These are phyloP conservation scores for Calonectria hongkongensis DNA, from an alignment of 2,329 filamentous ascomycete genomes.

Conservation along the genomic window DNA sequence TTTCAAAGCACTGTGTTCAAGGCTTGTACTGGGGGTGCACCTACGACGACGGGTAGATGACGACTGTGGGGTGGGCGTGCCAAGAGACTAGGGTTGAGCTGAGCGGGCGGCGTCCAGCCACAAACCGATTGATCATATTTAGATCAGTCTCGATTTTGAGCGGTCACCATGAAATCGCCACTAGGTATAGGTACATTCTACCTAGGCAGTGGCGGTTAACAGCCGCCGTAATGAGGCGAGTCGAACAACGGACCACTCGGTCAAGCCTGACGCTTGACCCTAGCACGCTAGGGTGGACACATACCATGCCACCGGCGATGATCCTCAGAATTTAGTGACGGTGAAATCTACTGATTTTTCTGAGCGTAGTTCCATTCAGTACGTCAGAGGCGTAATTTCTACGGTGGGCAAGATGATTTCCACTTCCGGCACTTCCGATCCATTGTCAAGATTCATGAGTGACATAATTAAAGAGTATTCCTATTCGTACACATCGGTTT, in stretches of 20 bases:
- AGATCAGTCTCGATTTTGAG: neutral
- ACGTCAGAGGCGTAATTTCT: too few relatives aligned
- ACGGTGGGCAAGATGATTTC: too few relatives aligned
- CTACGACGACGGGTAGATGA: neutral
- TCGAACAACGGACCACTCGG: neutral
- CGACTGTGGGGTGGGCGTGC: neutral
- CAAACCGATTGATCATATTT: conserved; percentile 5
- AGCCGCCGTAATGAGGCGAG: neutral
- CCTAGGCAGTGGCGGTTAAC: neutral
- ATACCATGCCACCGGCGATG: too few relatives aligned
- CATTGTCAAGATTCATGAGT: too few relatives aligned
- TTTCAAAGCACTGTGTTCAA: neutral
- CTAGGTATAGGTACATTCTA: neutral
- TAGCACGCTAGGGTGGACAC: neutral
- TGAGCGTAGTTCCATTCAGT: neutral
- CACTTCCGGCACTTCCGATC: too few relatives aligned
- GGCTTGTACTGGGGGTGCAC: neutral
- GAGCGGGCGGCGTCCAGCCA: neutral
- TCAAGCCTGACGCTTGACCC: neutral
- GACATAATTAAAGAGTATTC: too few relatives aligned
- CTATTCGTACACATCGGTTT: too few relatives aligned
- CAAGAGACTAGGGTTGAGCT: neutral
- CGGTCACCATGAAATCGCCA: neutral
- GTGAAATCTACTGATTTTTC: neutral
- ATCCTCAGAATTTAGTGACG: neutral